Percentiles rank a stretch among this genome's conserved stretches.
Conservation (phyloP, 2,329 filamentous ascomycete genomes). For the Fusarium nanum region DNA sequence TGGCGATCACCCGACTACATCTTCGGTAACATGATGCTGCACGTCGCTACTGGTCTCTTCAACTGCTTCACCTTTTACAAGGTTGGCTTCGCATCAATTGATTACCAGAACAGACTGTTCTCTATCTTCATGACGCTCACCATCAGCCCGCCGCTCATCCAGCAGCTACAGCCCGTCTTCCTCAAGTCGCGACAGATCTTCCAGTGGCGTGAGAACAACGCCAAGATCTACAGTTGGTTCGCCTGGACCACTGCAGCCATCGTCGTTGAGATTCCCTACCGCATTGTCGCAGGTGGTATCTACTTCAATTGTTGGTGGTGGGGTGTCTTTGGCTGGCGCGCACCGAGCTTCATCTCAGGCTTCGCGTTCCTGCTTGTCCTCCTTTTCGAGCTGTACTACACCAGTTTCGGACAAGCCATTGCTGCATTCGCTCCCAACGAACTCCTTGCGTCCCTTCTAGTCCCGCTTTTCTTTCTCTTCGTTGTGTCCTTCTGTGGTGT, state of each 20-base stretch:
- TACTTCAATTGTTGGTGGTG: slow-evolving; percentile 68
- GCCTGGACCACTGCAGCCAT: slow-evolving; percentile 75
- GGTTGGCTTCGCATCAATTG: slow-evolving; percentile 66
- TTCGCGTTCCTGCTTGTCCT: slow-evolving; percentile 73
- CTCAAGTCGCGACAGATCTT: slow-evolving; percentile 75
- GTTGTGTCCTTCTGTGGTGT: slow-evolving; percentile 78
- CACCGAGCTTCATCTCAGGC: slow-evolving; percentile 66
- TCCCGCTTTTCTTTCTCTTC: slow-evolving; percentile 77
- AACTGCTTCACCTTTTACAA: slow-evolving; percentile 78
- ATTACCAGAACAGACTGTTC: slow-evolving; percentile 79
- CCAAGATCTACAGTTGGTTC: slow-evolving; percentile 83
- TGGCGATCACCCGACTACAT: slow-evolving; percentile 75
- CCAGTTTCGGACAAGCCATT: slow-evolving; percentile 75
- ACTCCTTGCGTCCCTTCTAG: slow-evolving; percentile 72
- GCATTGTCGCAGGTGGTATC: slow-evolving; percentile 69
- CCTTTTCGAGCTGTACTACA: slow-evolving; percentile 73
- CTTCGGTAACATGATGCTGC: slow-evolving; percentile 70
- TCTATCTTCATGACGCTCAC: slow-evolving; percentile 81
- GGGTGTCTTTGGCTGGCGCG: slow-evolving; percentile 61
- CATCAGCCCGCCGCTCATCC: slow-evolving; percentile 78
- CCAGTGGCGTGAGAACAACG: slow-evolving; percentile 76
- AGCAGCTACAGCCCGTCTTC: slow-evolving; percentile 81
- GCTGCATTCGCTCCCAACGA: slow-evolving; percentile 75
- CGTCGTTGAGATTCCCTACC: slow-evolving; percentile 77
- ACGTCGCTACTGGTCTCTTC: slow-evolving; percentile 73